phyloP scores from a whole-genome alignment of 495 filamentous ascomycete species.

The Neurospora africana region DNA sequence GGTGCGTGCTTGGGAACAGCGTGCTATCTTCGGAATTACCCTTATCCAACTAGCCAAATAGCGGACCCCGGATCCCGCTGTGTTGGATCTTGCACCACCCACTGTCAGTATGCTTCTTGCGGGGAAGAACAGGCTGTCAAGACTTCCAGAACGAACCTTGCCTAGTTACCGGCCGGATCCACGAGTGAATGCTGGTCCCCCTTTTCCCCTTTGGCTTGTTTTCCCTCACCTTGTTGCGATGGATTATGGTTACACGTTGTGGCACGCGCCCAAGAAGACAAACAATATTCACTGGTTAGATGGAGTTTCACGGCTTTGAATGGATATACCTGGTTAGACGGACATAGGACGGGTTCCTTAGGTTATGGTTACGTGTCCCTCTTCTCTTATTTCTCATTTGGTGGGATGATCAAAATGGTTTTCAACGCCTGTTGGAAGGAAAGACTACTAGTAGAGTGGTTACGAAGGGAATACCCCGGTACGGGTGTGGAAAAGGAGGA shows the following conservation, averaged over 20 bases:
- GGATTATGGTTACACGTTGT: neutral
- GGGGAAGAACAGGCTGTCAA: neutral
- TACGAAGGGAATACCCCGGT: neutral
- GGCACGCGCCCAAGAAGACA: neutral
- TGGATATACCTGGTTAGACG: neutral
- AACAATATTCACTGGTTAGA: neutral
- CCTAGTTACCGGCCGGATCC: neutral
- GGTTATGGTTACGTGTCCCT: neutral
- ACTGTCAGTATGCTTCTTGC: neutral
- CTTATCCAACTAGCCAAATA: neutral
- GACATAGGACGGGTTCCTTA: neutral
- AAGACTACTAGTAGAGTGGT: neutral
- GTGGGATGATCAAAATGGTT: neutral
- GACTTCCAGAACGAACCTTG: neutral
- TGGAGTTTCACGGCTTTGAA: neutral
- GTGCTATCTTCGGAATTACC: neutral
- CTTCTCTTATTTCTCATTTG: neutral
- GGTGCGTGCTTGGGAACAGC: neutral
- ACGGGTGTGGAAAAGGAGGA: neutral
- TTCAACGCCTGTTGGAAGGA: neutral
- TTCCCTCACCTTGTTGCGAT: neutral
- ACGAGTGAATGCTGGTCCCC: neutral
- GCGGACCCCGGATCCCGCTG: slow-evolving; percentile 6
- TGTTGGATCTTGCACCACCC: slow-evolving; percentile 3
- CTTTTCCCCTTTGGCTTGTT: slow-evolving; percentile 1